Evolutionary conservation across 352 stramenopile genomes (phyloP).

Genomic region (Blastocystis sp.): DNA sequence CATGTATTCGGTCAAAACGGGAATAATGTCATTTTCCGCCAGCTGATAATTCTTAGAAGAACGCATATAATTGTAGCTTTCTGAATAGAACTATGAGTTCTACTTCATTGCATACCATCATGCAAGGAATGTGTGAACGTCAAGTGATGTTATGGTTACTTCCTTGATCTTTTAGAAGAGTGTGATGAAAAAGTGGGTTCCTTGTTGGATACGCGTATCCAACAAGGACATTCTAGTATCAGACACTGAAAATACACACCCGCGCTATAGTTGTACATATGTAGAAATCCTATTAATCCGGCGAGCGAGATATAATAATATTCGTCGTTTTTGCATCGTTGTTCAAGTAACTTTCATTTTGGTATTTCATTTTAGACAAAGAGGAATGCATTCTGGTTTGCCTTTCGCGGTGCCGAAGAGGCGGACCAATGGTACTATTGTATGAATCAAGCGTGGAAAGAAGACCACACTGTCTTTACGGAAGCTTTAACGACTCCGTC

Average conservation of each 20-base stretch:
- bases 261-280: not conserved
- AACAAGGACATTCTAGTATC: not conserved
- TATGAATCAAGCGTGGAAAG: slow-evolving; percentile 30
- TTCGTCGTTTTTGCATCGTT: not conserved
- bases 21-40: not conserved
- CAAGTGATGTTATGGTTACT: not conserved
- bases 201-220: not conserved
- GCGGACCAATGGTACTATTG: not conserved
- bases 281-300: slow-evolving; percentile 1
- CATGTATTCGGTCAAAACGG: not conserved
- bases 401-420: not conserved
- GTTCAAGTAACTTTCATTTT: not conserved
- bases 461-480: not conserved
- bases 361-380: not conserved
- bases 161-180: not conserved
- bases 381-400: slow-evolving; percentile 22
- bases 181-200: slow-evolving; percentile 21
- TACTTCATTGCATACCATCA: not conserved
- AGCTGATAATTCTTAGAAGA: not conserved
- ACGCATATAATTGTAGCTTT: not conserved
- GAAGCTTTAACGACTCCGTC: not conserved
- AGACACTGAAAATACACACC: not conserved
- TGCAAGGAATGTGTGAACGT: slow-evolving; percentile 1
- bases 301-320: not conserved
- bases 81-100: not conserved